Evolutionary conservation across 2,329 filamentous ascomycete species (phyloP), one percentile per base, ranked within the genome.

Genomic region (Paraconiothyrium brasiliense): DNA sequence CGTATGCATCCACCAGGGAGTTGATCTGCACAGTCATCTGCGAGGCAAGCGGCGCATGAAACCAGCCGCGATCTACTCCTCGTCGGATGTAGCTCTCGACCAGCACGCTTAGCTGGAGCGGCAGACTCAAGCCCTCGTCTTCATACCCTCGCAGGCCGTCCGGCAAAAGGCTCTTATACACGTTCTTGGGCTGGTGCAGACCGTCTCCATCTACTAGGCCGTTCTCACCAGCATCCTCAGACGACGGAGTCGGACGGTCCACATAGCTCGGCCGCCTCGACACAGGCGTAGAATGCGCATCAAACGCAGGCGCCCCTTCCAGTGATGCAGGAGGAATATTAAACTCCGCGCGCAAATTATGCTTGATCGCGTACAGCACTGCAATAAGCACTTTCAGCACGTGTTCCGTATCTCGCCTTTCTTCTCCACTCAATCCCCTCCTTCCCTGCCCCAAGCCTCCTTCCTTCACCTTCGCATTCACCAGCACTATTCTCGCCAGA

Each of bases 271-370:
- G 73, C 2, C 73, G 56, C 0, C 73, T 49, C 24, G 65, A 62
- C 1, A 67, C 58, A 16, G 71, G 71, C 10, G 58, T 51, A 0
- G 67, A 71, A 24, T 69, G 52, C 1, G 68, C 59, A 27, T 64
- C 70, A 2, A 67, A 55, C 16, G 58, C 22, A 1, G 74, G 14
- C 11, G 69, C 49, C 55, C 74, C 51, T 64, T 60, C 49, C 0
- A 77, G 61, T 51, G 67, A 70, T 2, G 67, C 78, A 57, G 37
- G 84, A 75, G 44, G 84, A 79, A 76, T 76, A 54, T 78, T 76
- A 54, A 87, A 90, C 74, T 89, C 87, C 1, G 86, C 85, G 20
- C 87, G 84, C 0, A 90, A 78, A 69, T 89, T 87, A 70, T 89
- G 87, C 69, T 90, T 90, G 47, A 88, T 83, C 0, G 87, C 86